Conservation (phyloP, 2,329 filamentous ascomycete species). For the Ophiocordyceps unilateralis region DNA sequence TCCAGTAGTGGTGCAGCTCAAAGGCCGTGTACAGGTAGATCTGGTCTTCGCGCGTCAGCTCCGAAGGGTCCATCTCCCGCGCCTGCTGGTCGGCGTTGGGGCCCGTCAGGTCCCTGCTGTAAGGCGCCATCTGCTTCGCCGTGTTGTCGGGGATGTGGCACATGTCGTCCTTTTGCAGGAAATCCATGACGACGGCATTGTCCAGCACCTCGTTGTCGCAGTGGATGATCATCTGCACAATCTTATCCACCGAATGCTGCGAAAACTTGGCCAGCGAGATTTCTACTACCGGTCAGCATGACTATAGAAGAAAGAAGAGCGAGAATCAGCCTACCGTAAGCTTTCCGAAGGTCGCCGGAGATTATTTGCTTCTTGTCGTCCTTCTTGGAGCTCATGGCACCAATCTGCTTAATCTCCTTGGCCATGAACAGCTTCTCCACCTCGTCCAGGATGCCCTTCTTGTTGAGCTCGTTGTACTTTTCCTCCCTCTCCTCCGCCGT, state of each 20-base stretch:
- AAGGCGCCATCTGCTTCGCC: conserved; percentile 80
- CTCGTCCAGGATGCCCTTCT: conserved; percentile 90
- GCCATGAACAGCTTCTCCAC: conserved; percentile 96
- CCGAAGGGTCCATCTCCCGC: conserved; percentile 70
- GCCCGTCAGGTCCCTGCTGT: conserved; percentile 91
- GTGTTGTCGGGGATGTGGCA: conserved; percentile 86
- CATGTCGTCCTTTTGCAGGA: conserved; percentile 80
- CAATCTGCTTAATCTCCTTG: conserved; percentile 85
- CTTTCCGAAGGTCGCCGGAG: conserved; percentile 73
- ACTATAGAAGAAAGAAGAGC: background rate
- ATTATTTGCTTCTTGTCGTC: conserved; percentile 97
- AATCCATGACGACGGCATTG: conserved; percentile 89
- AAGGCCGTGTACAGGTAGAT: conserved; percentile 87
- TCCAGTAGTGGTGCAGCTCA: conserved; percentile 96
- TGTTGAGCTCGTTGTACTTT: conserved; percentile 84
- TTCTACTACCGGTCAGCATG: conserved; percentile 24
- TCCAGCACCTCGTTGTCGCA: conserved; percentile 81
- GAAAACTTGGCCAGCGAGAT: conserved; percentile 92
- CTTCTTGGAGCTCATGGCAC: conserved; percentile 54
- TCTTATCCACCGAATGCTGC: conserved; percentile 62
- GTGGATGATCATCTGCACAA: conserved; percentile 88
- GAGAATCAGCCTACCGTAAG: conserved; percentile 43
- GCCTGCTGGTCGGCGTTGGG: conserved; percentile 61
- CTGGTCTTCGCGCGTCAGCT: conserved; percentile 89
- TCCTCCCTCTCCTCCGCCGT: conserved; percentile 84